A percentile compares a stretch with the other conserved stretches of the same genome.
These are phyloP conservation scores for Exophiala sp. DNA, from an alignment of 2,329 filamentous ascomycete species.

Conservation along the genomic window DNA sequence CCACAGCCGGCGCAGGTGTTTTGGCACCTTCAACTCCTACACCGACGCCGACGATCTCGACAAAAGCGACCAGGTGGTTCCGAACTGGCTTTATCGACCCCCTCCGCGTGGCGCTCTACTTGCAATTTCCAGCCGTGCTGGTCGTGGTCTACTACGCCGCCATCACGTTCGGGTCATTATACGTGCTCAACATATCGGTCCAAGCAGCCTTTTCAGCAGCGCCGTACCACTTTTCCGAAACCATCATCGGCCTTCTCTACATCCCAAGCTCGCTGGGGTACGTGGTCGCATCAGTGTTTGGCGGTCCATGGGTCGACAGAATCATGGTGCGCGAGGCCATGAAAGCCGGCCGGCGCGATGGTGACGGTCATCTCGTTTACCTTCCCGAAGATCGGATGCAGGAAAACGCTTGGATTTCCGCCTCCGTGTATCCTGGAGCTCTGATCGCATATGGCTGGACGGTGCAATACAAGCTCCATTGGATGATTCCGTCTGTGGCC, in stretches of 20 bases:
- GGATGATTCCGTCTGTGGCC: constrained; percentile 54
- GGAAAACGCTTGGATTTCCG: constrained; percentile 73
- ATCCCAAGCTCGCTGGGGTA: constrained; percentile 70
- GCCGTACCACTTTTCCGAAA: constrained; percentile 63
- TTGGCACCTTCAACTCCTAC: no score
- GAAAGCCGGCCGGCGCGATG: constrained; percentile 63
- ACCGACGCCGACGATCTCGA: no score
- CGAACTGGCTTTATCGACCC: constrained; percentile 72
- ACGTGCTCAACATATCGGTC: constrained; percentile 70
- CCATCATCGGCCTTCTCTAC: constrained; percentile 69
- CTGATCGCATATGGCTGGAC: constrained; percentile 76
- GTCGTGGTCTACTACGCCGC: constrained; percentile 68
- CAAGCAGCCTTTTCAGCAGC: constrained; percentile 60
- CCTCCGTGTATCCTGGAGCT: constrained; percentile 62
- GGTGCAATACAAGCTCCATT: constrained; percentile 55
- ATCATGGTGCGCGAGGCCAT: constrained; percentile 74
- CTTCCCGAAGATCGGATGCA: constrained; percentile 75
- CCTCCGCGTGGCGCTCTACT: constrained; percentile 61
- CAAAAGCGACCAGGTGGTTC: no score
- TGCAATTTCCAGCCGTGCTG: constrained; percentile 67
- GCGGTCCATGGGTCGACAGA: constrained; percentile 69
- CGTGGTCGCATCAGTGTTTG: constrained; percentile 59
- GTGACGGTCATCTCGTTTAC: constrained; percentile 59
- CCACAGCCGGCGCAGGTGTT: no score
- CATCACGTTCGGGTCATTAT: constrained; percentile 69